phyloP scores from a whole-genome alignment of 2,329 filamentous ascomycete genomes.

The Fusarium paranaense region DNA sequence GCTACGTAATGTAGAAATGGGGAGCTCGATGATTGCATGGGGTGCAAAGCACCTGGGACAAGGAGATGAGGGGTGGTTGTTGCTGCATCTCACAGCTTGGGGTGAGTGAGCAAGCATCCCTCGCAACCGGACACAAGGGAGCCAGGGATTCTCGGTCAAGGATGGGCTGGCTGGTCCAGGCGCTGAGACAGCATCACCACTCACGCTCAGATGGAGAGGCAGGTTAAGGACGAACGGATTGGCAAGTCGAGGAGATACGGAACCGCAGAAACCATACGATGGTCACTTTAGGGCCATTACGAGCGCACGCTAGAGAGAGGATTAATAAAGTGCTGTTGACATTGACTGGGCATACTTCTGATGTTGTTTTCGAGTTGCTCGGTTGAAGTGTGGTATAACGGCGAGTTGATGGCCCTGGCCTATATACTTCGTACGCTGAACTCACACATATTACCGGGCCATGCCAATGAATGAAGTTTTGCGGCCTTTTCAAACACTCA shows the following conservation, averaged over 20 bases:
- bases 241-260: background rate
- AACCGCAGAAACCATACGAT: background rate
- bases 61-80: background rate
- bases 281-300: background rate
- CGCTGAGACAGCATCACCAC: background rate
- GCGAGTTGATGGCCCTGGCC: background rate
- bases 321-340: background rate
- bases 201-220: background rate
- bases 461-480: background rate
- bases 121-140: background rate
- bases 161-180: background rate
- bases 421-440: background rate
- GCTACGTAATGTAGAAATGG: background rate
- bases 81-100: background rate
- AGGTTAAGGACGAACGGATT: slow-evolving; percentile 12
- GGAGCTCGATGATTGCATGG: background rate
- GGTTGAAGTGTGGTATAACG: background rate
- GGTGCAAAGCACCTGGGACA: background rate
- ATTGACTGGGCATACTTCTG: background rate
- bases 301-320: background rate
- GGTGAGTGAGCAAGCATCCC: background rate
- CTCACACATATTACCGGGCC: background rate
- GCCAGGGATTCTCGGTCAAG: background rate
- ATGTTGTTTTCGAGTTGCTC: background rate
- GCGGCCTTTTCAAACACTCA: background rate